Evolutionary conservation across 1,284 basidiomycete species (phyloP).

Genomic region (Ganoderma lingzhi): DNA sequence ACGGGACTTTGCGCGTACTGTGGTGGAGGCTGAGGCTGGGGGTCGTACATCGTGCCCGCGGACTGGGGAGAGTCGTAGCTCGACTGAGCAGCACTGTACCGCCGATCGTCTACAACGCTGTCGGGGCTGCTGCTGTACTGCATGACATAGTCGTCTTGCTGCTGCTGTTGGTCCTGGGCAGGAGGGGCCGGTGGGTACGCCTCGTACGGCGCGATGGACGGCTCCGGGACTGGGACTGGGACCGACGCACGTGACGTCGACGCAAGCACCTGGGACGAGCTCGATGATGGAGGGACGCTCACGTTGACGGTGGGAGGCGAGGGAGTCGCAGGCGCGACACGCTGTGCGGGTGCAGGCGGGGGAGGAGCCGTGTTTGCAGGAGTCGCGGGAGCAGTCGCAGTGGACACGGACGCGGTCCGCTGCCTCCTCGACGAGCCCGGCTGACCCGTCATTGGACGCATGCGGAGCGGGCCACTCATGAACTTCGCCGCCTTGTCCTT

Average conservation of each 20-base stretch:
- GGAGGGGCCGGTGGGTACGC: constrained; percentile 21
- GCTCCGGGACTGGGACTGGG: constrained; percentile 11
- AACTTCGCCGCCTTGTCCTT: constrained; percentile 28
- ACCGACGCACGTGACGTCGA: constrained; percentile 18
- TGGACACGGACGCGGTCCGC: constrained; percentile 36
- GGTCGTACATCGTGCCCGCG: constrained; percentile 30
- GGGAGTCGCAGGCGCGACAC: constrained; percentile 25
- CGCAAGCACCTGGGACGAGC: constrained; percentile 9
- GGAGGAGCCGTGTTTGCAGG: constrained; percentile 11
- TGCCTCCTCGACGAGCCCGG: constrained; percentile 27
- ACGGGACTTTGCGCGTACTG: constrained; percentile 25
- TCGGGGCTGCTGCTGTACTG: constrained; percentile 34
- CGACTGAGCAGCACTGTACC: constrained; percentile 28
- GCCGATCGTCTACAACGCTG: constrained; percentile 30
- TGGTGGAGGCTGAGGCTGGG: constrained; percentile 16
- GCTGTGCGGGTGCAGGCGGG: constrained; percentile 16
- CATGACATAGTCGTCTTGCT: constrained; percentile 35
- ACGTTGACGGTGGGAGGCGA: constrained; percentile 10
- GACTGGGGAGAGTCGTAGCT: constrained; percentile 34
- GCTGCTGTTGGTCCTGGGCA: constrained; percentile 18
- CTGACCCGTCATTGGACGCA: constrained; percentile 35
- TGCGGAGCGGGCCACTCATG: constrained; percentile 38
- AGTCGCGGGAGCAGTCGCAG: constrained; percentile 14
- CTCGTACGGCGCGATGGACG: constrained; percentile 27
- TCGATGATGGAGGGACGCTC: constrained; percentile 7